Evolutionary conservation across 768 basidiomycete genomes (phyloP).

Genomic region (Termitomyces sp.): DNA sequence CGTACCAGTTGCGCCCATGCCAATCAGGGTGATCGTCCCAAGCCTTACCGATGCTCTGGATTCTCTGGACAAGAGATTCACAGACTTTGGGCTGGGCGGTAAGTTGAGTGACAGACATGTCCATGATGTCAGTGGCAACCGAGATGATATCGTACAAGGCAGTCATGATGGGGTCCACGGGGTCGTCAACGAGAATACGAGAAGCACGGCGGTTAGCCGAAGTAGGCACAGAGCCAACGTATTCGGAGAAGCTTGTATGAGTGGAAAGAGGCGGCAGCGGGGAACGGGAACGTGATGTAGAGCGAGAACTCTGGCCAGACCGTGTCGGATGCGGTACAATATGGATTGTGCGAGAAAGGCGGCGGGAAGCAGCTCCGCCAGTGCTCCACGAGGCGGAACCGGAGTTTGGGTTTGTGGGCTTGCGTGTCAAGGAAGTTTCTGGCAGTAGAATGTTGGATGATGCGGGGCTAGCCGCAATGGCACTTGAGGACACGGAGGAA

Average conservation of each 20-base stretch:
- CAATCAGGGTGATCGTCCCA: slow-evolving; percentile 99
- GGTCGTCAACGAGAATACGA: slow-evolving; percentile 79
- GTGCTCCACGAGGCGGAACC: slow-evolving; percentile 50
- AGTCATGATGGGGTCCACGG: slow-evolving; percentile 83
- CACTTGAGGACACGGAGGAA: slow-evolving; percentile 50
- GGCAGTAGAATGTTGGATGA: slow-evolving; percentile 57
- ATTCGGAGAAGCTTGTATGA: slow-evolving; percentile 63
- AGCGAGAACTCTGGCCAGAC: slow-evolving; percentile 85
- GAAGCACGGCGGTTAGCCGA: slow-evolving; percentile 69
- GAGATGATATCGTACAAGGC: slow-evolving; percentile 89
- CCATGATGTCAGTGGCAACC: slow-evolving; percentile 89
- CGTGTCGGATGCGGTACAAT: slow-evolving; percentile 60
- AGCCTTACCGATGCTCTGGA: slow-evolving; percentile 86
- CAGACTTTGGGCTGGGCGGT: slow-evolving; percentile 83
- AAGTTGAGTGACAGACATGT: slow-evolving; percentile 84
- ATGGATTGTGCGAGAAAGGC: slow-evolving; percentile 82
- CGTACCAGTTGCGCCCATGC: slow-evolving; percentile 98
- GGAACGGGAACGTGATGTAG: slow-evolving; percentile 91
- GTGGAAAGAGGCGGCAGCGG: slow-evolving; percentile 72
- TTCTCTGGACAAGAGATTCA: slow-evolving; percentile 81
- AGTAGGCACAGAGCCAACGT: slow-evolving; percentile 32
- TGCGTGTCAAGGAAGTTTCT: slow-evolving; percentile 62
- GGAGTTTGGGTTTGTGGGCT: slow-evolving; percentile 42
- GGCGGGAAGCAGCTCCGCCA: slow-evolving; percentile 59
- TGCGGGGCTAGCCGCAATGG: slow-evolving; percentile 53